These are phyloP conservation scores for Incumbomyces lentus DNA, from an alignment of 2,329 filamentous ascomycete genomes.

Conservation along the genomic window DNA sequence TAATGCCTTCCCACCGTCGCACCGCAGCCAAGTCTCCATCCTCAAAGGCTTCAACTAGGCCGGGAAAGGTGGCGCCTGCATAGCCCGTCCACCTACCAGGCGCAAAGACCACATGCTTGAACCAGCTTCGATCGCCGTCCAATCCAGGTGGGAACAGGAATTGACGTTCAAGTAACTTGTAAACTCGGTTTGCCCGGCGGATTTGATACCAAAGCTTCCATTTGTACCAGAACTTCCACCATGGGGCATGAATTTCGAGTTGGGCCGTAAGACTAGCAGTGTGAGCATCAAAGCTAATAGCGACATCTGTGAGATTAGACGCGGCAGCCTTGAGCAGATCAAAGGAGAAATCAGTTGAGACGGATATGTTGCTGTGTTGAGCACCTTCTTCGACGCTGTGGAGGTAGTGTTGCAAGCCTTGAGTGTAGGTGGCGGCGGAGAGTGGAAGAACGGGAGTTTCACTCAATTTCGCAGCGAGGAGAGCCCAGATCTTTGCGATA, in stretches of 20 bases:
- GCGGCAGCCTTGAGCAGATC: slow-evolving; percentile 32
- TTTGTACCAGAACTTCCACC: slow-evolving; percentile 67
- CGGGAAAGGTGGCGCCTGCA: slow-evolving; percentile 59
- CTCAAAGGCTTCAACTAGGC: slow-evolving; percentile 53
- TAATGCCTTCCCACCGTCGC: slow-evolving; percentile 23
- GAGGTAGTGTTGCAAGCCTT: slow-evolving; percentile 40
- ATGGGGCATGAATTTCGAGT: slow-evolving; percentile 48
- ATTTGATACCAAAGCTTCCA: slow-evolving; percentile 55
- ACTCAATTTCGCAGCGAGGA: slow-evolving; percentile 51
- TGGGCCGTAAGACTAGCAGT: slow-evolving; percentile 39
- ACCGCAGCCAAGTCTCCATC: slow-evolving; percentile 37
- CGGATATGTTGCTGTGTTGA: slow-evolving; percentile 5
- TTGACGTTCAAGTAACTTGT: slow-evolving; percentile 71
- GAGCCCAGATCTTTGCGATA: slow-evolving; percentile 54
- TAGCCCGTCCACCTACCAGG: slow-evolving; percentile 89
- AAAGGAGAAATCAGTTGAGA: slow-evolving; percentile 27
- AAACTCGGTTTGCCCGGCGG: slow-evolving; percentile 61
- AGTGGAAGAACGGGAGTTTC: slow-evolving; percentile 55
- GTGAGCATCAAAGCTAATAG: slow-evolving; percentile 32
- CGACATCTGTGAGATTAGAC: slow-evolving; percentile 14
- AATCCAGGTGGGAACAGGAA: slow-evolving; percentile 69
- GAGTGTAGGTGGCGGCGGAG: slow-evolving; percentile 54
- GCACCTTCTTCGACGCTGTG: slow-evolving; percentile 22
- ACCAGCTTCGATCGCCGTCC: slow-evolving; percentile 68
- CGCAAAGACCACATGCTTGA: slow-evolving; percentile 90